Evolutionary conservation across 208 protist genomes (phyloP), one percentile per base, ranked within the genome.

Genomic region (Acanthamoeba culbertsoni): DNA sequence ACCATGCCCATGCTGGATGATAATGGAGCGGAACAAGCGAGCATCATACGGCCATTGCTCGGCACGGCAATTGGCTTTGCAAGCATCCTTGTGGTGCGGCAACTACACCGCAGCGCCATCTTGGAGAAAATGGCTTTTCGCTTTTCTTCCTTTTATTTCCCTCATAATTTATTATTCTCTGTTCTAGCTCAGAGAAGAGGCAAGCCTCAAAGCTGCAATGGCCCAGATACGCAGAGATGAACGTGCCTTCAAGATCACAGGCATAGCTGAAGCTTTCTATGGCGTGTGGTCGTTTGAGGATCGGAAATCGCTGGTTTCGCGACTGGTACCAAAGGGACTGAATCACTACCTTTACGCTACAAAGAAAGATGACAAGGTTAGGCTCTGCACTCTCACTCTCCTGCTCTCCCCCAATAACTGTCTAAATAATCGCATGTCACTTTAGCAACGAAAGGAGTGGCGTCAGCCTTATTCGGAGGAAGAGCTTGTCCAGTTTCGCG

Each of bases 311-410:
- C 31, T 86, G 16, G 43, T 86, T 16, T 16, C n/a, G 7, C 43
- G 46, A 40, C 55, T 57, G 31, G 23, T 59, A 1, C 42, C 75
- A 2, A 86, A 86, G 26, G 75, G 75, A 26, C 75, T 86, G 28
- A 86, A 86, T 20, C 75, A 86, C 75, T 86, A 86, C 75, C 75
- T 86, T 43, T 86, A 86, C 43, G 75, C 75, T 7, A 31, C 75
- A 26, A 86, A 86, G 43, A 43, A 86, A 57, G 75, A 86, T n/a
- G 31, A 37, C 43, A 86, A 86, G 75, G 75, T 86, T 28, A 6
- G 20, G n/a, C n/a, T 20, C n/a, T 42, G 31, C 48, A 55, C 12
- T 55, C 12, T 18, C 48, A 18, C 48, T 55, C 48, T 23, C 48
- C 48, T 55, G 48, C 12, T 18, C 18, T 23, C 48, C 48, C 8